Conservation (phyloP, 495 filamentous ascomycete genomes). For the Gamarada debralockiae region DNA sequence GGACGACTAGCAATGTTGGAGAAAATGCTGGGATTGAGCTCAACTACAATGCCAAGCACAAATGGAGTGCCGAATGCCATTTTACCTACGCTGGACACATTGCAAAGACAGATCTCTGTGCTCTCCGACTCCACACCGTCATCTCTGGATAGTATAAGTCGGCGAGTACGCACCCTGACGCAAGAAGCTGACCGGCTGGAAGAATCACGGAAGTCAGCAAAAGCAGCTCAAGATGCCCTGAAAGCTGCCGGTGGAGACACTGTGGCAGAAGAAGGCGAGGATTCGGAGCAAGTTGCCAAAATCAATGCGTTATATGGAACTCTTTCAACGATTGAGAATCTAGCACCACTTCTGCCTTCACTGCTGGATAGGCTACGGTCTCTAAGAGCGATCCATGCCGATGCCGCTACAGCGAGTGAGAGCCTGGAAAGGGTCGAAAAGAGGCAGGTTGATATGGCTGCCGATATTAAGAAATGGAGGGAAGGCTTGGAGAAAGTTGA, state of each 20-base stretch:
- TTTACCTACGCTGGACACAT: slow-evolving; percentile 72
- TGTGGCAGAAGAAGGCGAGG: slow-evolving; percentile 26
- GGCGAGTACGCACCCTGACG: slow-evolving; percentile 68
- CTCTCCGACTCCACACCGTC: slow-evolving; percentile 59
- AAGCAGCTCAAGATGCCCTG: slow-evolving; percentile 56
- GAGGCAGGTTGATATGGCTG: slow-evolving; percentile 75
- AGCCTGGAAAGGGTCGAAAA: slow-evolving; percentile 71
- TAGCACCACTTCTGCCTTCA: slow-evolving; percentile 80
- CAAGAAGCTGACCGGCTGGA: slow-evolving; percentile 77
- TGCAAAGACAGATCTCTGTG: slow-evolving; percentile 68
- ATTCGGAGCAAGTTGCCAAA: slow-evolving; percentile 71
- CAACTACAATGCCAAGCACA: slow-evolving; percentile 57
- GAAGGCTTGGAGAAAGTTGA: slow-evolving; percentile 80
- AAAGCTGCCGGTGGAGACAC: slow-evolving; percentile 38
- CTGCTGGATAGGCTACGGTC: slow-evolving; percentile 83
- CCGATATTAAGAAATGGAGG: slow-evolving; percentile 82
- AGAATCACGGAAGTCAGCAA: slow-evolving; percentile 68
- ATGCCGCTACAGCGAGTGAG: slow-evolving; percentile 81
- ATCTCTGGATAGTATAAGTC: slow-evolving; percentile 69
- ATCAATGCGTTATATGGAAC: slow-evolving; percentile 91
- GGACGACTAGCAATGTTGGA: slow-evolving; percentile 74
- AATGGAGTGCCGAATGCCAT: slow-evolving; percentile 58
- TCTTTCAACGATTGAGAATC: slow-evolving; percentile 81
- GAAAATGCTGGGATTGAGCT: slow-evolving; percentile 72
- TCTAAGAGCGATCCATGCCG: slow-evolving; percentile 78